Evolutionary conservation across 805 yeast species (phyloP), one percentile per base, ranked within the genome.

Genomic region (Teunomyces panamensis): DNA sequence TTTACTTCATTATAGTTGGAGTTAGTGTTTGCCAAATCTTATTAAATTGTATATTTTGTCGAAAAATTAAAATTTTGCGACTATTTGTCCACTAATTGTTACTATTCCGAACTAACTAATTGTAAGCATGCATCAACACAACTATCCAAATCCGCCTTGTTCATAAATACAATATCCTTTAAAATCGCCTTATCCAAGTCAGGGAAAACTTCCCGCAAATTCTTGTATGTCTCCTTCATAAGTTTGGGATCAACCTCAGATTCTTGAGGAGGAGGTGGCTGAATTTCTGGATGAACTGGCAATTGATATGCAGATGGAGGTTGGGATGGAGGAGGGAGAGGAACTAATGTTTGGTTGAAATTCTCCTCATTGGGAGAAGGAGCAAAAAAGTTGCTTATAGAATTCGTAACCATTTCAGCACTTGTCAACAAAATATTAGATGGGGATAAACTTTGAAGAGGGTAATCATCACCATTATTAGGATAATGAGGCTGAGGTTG

Each of bases 171-270:
- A 3, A 89, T 83, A 59, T 89, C 96, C 47, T 75, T 78, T 43
- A 90, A 74, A 1, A 90, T 68, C 0, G 80, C 87, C 43, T 70
- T 68, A 55, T 89, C 96, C 50, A 89, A 69, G 39, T 71, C 73
- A 0, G 96, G 95, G 63, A 90, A 89, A 81, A 90, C 86, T 42
- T 81, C 82, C 27, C 68, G 67, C 46, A 89, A 69, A 2, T 79
- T 78, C 1, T 65, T 67, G 20, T 77, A 69, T 2, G 82, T 26
- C 67, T 62, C 47, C 56, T 49, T 49, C 41, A 50, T 32, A 9
- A 32, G 43, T 32, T 26, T 52, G 13, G 48, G 43, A 13, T 47
- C 49, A 13, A 51, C 50, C 27, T 49, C 47, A 2, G 39, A 32
- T 16, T 39, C 43, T 16, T 32, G 49, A 3, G 45, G 36, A 26